These are phyloP conservation scores for Bertia moriformis DNA, from an alignment of 2,329 filamentous ascomycete genomes.

Conservation along the genomic window DNA sequence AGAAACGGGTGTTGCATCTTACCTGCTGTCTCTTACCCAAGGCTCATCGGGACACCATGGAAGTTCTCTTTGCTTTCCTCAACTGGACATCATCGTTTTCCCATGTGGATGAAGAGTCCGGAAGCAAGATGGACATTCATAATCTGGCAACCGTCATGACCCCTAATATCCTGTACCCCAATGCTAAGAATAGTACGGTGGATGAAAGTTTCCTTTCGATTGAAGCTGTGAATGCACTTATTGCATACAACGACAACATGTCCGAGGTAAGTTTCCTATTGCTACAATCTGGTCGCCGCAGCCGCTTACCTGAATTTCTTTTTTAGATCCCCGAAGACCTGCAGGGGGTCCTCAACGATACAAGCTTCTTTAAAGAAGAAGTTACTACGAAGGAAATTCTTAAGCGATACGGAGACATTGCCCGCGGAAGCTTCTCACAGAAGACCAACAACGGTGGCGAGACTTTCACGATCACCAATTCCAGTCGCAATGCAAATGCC, in stretches of 20 bases:
- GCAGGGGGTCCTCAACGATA: constrained; percentile 71
- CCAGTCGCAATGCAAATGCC: background rate
- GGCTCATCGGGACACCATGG: constrained; percentile 79
- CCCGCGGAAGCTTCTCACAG: constrained; percentile 1
- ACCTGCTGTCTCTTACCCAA: constrained; percentile 88
- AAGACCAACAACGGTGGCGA: background rate
- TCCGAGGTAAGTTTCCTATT: constrained; percentile 64
- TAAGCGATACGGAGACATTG: constrained; percentile 75
- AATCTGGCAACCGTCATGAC: constrained; percentile 96
- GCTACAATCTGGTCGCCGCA: background rate
- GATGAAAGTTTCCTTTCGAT: constrained; percentile 87
- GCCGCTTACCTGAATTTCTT: constrained; percentile 6
- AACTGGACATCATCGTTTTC: constrained; percentile 97
- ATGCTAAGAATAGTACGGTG: constrained; percentile 51
- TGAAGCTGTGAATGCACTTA: constrained; percentile 78
- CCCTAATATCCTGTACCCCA: constrained; percentile 77
- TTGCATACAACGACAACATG: constrained; percentile 89
- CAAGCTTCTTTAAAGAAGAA: constrained; percentile 69
- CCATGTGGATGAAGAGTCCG: constrained; percentile 88
- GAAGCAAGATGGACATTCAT: constrained; percentile 97
- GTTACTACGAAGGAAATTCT: constrained; percentile 95
- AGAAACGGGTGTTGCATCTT: constrained; percentile 74
- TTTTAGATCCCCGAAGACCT: constrained; percentile 81
- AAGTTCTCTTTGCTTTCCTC: constrained; percentile 88
- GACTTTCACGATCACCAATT: background rate